Percentiles rank a stretch among this genome's conserved stretches.
Conservation (phyloP, 2,329 filamentous ascomycete species). For the Aspergillus fumigatiaffinis region DNA sequence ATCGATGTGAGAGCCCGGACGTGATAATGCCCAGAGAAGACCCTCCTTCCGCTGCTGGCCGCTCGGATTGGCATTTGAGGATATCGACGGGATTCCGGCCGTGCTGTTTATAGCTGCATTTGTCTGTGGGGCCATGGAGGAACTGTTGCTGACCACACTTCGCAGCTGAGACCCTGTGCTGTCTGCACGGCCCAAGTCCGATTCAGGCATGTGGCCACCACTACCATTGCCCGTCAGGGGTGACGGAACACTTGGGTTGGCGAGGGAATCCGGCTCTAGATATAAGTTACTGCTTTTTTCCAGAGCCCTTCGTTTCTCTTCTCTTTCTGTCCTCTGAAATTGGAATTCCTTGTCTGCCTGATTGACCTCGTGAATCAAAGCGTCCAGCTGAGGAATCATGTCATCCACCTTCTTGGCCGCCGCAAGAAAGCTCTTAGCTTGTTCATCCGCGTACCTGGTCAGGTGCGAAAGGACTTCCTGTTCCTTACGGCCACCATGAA, state of each 20-base stretch:
- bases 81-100: neutral
- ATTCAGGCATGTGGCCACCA: conserved; percentile 57
- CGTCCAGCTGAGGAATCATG: conserved; percentile 84
- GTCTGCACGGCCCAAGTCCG: conserved; percentile 68
- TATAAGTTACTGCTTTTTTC: conserved; percentile 81
- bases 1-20: conserved; percentile 90
- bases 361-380: conserved; percentile 80
- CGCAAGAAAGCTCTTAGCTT: conserved; percentile 75
- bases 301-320: conserved; percentile 84
- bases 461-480: conserved; percentile 93
- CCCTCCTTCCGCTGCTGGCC: conserved; percentile 84
- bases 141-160: conserved; percentile 46
- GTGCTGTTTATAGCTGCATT: conserved; percentile 28
- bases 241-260: conserved; percentile 37
- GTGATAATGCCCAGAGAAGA: conserved; percentile 87
- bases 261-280: conserved; percentile 62
- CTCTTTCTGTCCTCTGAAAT: conserved; percentile 87
- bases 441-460: conserved; percentile 87
- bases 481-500: conserved; percentile 98
- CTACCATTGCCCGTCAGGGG: conserved; percentile 38
- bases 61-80: conserved; percentile 16
- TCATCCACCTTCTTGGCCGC: conserved; percentile 84
- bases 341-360: conserved; percentile 96
- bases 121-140: conserved; percentile 41
- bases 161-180: conserved; percentile 68